Evolutionary conservation across 2,329 filamentous ascomycete species (phyloP).

Genomic region (Colletotrichum sansevieriae): DNA sequence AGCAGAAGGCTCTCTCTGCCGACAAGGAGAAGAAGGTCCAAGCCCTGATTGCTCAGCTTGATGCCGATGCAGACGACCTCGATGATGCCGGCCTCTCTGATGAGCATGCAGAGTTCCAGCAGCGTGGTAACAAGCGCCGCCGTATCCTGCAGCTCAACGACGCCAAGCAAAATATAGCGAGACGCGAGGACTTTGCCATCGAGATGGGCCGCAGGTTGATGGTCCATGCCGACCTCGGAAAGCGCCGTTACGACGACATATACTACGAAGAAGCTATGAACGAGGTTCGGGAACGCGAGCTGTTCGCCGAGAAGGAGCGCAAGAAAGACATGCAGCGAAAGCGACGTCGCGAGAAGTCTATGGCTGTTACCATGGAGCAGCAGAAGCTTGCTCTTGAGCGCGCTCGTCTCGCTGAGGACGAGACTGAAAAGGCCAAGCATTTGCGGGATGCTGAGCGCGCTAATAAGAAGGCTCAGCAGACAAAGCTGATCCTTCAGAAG

Average conservation of each 20-base stretch:
- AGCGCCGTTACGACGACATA: slow-evolving; percentile 79
- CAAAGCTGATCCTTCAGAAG: slow-evolving; percentile 87
- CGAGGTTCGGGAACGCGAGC: slow-evolving; percentile 89
- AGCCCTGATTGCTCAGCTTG: slow-evolving; percentile 63
- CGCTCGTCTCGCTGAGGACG: slow-evolving; percentile 83
- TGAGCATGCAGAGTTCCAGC: slow-evolving; percentile 62
- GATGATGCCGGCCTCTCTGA: slow-evolving; percentile 59
- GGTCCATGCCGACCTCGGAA: slow-evolving; percentile 77
- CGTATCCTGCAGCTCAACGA: slow-evolving; percentile 76
- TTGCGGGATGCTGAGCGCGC: slow-evolving; percentile 89
- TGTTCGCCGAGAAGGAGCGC: slow-evolving; percentile 95
- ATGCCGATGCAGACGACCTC: slow-evolving; percentile 60
- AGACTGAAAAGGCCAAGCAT: slow-evolving; percentile 83
- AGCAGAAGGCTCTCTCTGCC: slow-evolving; percentile 63
- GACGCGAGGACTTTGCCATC: slow-evolving; percentile 70
- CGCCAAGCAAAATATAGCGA: slow-evolving; percentile 71
- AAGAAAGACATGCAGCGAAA: slow-evolving; percentile 99
- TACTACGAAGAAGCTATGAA: slow-evolving; percentile 86
- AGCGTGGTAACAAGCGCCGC: slow-evolving; percentile 75
- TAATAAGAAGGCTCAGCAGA: slow-evolving; percentile 92
- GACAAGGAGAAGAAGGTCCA: slow-evolving; percentile 79
- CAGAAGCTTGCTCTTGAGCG: slow-evolving; percentile 86
- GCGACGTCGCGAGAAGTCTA: slow-evolving; percentile 93
- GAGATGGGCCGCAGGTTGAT: slow-evolving; percentile 73
- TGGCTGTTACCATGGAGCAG: slow-evolving; percentile 91